Conservation (phyloP, 1,139 yeast genomes). For the Geotrichum fermentans region DNA sequence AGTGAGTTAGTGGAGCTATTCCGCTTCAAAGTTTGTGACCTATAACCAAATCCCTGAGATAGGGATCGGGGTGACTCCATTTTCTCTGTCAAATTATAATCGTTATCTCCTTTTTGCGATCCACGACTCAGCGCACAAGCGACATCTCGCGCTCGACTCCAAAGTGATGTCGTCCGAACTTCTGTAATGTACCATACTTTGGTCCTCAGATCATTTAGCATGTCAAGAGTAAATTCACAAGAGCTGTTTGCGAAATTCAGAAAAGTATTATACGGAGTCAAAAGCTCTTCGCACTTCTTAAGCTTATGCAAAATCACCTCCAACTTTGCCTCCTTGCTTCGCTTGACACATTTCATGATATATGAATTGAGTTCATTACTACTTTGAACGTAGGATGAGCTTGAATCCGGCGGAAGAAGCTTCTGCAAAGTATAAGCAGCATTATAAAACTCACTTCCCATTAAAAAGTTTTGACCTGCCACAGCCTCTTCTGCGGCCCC, state of each 20-base stretch:
- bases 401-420: conserved; percentile 24
- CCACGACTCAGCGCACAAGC: conserved; percentile 23
- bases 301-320: conserved; percentile 20
- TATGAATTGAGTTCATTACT: conserved; percentile 25
- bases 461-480: conserved; percentile 26
- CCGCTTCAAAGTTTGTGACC: conserved; percentile 13
- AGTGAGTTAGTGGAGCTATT: conserved; percentile 15
- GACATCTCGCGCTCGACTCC: conserved; percentile 34
- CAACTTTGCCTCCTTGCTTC: conserved; percentile 23
- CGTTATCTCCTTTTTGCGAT: not conserved
- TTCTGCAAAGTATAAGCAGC: conserved; percentile 26
- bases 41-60: not conserved
- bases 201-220: conserved; percentile 26
- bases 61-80: not conserved
- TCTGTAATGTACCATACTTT: conserved; percentile 38
- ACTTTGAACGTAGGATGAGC: conserved; percentile 22
- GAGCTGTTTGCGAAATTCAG: conserved; percentile 21
- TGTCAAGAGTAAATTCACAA: conserved; percentile 21
- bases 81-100: not conserved
- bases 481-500: conserved; percentile 26
- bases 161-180: conserved; percentile 30
- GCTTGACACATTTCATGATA: conserved; percentile 23
- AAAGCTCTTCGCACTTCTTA: conserved; percentile 23
- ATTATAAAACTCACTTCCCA: conserved; percentile 28
- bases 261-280: conserved; percentile 26